Base-by-base conservation (phyloP, 352 stramenopile genomes). In the Globisporangium emineosum region DNA sequence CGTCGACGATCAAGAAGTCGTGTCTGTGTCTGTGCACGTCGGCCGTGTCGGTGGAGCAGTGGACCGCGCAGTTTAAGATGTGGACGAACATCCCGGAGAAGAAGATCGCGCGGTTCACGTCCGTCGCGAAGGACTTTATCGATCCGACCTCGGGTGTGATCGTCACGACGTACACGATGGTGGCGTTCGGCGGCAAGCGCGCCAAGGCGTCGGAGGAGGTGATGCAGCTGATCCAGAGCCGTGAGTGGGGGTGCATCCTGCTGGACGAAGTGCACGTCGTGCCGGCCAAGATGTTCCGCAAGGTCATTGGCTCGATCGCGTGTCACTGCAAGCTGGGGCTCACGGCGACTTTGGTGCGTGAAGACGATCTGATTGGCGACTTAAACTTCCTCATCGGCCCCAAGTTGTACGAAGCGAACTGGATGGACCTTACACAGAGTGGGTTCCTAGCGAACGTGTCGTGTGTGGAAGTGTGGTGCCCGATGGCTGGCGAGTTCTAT, bases 371-470 rank as follows among this genome's bases (percentile, higher is more conserved):
- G 13, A 99, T 99, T 76, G 94, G 92, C 25, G 97, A 99, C 78
- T 81, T 99, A n/a, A 99, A 99, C 78, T 99, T 99, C 78, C 86
- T 99, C 13, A 99, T 99, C 68, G 98, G 98, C 15, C 97, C 97
- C 1, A 99, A 99, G 72, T 70, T 94, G 23, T 94, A 94, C 57
- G 86, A 94, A 68, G 98, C 97, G 30, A 99, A 99, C 76, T 99
- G 98, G 98, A 99, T 99, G 96, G 97, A 99, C 79, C 78, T 99
- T 10, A 99, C 97, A 30, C 90, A 97, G 54, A 94, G 93, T 50
- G 96, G 97, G 3, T 99, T 98, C 72, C 69, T 99, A 45, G 97
- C 97, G 27, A 99, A 99, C 70, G 97, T 99, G 8, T 94, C 94
- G 64, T 99, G 97, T 65, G 91, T 99, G 3, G 98, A 99, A 78